Base-by-base conservation (phyloP, 2,329 filamentous ascomycete species). In the Aspergillus sergii region DNA sequence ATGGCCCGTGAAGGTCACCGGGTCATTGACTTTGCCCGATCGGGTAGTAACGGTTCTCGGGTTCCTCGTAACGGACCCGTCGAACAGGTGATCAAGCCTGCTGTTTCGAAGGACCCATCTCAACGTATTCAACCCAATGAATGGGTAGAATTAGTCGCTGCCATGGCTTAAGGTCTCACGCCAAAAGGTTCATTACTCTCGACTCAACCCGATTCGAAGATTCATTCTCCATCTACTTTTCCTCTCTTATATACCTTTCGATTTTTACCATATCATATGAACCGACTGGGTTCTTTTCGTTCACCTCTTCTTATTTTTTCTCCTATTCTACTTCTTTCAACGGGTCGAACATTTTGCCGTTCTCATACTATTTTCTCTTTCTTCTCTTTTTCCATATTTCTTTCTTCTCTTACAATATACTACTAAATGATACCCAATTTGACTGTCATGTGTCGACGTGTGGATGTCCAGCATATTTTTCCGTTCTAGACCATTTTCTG, bases 1-100 rank as follows among this genome's bases (percentile, higher is more conserved):
- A 81, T 82, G 77, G 78, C 80, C 1, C 73, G 77, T 14, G 77
- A 81, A 41, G 81, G 80, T 1, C 79, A 81, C 66, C 74, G 72
- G 14, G 78, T 81, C 11, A 64, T 83, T 32, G 76, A 80, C 6
- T 78, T 79, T 61, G 74, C 78, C 3, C 72, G 79, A 6, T 75
- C 72, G 11, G 76, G 77, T 6, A 64, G 69, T 4, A 76, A 75
- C 69, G 79, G 78, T 32, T 68, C 71, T 12, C 73, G 80, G 21
- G 68, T 82, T 1, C 79, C 79, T 10, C 68, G 75, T n/a, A 75
- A 73, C 32, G 80, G 80, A 5, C 62, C 76, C 12, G 80, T 82
- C 16, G 78, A 81, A 62, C 74, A 69, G 36, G 66, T 78, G 34
- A 58, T 81, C 7, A 72, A 75, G 43, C 75, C 73, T 11, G 80